A percentile compares a stretch with the other conserved stretches of the same genome.
Evolutionary conservation across 2,329 filamentous ascomycete genomes (phyloP).

Genomic region (Pezicula rhizophila): DNA sequence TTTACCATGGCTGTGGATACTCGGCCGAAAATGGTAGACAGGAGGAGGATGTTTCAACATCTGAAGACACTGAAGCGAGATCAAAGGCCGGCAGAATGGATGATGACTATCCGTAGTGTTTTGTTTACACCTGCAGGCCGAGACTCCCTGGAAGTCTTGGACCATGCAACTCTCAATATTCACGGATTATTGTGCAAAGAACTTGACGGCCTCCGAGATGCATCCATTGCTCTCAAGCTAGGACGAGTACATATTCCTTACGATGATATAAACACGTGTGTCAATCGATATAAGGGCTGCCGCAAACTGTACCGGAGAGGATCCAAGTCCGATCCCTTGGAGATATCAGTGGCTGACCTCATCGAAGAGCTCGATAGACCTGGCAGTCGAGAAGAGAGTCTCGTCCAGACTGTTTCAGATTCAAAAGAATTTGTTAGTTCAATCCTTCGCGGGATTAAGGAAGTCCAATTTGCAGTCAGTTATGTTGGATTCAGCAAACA

Average conservation of each 20-base stretch:
- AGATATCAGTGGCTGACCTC: constrained; percentile 66
- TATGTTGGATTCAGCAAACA: constrained; percentile 82
- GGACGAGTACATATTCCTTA: constrained; percentile 86
- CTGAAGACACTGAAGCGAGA: constrained; percentile 57
- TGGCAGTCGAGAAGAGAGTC: constrained; percentile 50
- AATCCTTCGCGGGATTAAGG: constrained; percentile 85
- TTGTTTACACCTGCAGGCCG: constrained; percentile 80
- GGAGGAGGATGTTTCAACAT: constrained; percentile 82
- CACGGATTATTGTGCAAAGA: constrained; percentile 86
- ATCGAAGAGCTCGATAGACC: constrained; percentile 67
- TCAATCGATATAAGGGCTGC: constrained; percentile 47
- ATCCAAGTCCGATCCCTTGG: constrained; percentile 39
- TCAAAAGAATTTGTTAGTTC: constrained; percentile 90
- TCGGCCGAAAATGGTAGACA: constrained; percentile 82
- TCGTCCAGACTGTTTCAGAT: constrained; percentile 81
- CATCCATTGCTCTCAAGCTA: constrained; percentile 83
- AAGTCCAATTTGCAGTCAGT: constrained; percentile 91
- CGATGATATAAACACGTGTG: constrained; percentile 70
- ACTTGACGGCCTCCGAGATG: constrained; percentile 80
- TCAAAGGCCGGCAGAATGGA: constrained; percentile 87
- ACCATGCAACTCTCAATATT: constrained; percentile 81
- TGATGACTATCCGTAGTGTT: constrained; percentile 76
- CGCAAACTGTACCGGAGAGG: constrained; percentile 23
- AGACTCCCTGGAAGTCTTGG: constrained; percentile 81
- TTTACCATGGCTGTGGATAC: constrained; percentile 87